These are phyloP conservation scores for Flagelloscypha sp. DNA, from an alignment of 768 basidiomycete genomes.

Conservation along the genomic window DNA sequence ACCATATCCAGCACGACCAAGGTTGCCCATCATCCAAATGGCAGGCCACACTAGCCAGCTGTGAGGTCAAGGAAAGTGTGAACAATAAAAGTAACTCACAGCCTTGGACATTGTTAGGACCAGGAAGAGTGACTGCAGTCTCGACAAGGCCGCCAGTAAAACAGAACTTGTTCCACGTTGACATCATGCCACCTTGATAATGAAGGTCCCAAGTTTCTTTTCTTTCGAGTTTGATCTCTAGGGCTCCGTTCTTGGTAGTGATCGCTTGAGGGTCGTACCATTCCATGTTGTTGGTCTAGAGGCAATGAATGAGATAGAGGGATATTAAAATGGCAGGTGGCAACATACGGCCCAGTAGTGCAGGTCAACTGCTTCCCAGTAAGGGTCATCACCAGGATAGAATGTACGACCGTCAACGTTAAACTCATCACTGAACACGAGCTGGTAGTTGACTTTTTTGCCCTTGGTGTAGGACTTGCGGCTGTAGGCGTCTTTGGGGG, in stretches of 20 bases:
- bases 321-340: too few species aligned
- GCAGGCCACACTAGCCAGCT: constrained; percentile 42
- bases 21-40: constrained; percentile 36
- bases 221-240: constrained; percentile 42
- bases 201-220: constrained; percentile 37
- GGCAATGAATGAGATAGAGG: too few species aligned
- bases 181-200: constrained; percentile 31
- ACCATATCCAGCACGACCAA: constrained; percentile 33
- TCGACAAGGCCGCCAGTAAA: constrained; percentile 35
- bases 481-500: constrained; percentile 47
- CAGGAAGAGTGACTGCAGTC: constrained; percentile 15
- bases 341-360: too few species aligned
- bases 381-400: constrained; percentile 79
- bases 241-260: constrained; percentile 41
- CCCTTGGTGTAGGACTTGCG: constrained; percentile 54
- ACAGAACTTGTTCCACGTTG: constrained; percentile 34
- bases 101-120: constrained; percentile 18
- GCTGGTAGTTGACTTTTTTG: constrained; percentile 32
- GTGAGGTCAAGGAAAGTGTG: constrained; percentile 17
- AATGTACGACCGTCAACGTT: constrained; percentile 68
- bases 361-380: constrained; percentile 58
- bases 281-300: constrained; percentile 43
- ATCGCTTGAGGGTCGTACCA: constrained; percentile 47
- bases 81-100: constrained; percentile 4
- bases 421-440: constrained; percentile 81